phyloP scores from a whole-genome alignment of 371 early-diverging fungal species.

The Mucor piriformis region DNA sequence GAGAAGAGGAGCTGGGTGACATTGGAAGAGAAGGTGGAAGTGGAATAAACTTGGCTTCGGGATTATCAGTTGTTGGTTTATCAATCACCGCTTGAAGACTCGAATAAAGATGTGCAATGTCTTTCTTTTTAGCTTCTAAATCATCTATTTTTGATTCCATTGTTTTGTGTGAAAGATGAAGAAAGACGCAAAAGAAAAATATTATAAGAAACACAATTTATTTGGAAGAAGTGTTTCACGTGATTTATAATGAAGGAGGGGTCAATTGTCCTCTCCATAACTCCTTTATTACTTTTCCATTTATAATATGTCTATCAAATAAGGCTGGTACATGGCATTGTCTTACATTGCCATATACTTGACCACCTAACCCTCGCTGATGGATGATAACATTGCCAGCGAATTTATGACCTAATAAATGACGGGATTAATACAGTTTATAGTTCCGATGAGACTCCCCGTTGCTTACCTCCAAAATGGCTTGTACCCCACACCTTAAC shows the following conservation, averaged over 20 bases:
- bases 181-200: background rate
- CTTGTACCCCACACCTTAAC: constrained; percentile 51
- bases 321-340: constrained; percentile 47
- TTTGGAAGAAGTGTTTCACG: background rate
- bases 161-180: background rate
- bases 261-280: constrained; percentile 53
- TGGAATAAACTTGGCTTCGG: constrained; percentile 50
- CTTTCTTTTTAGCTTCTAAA: constrained; percentile 37
- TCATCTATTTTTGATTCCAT: no score
- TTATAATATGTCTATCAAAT: constrained; percentile 49
- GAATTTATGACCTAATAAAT: constrained; percentile 49
- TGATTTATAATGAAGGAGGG: constrained; percentile 21
- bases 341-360: constrained; percentile 55
- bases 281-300: constrained; percentile 44
- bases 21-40: constrained; percentile 46
- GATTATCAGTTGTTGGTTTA: constrained; percentile 30
- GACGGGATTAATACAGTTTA: background rate
- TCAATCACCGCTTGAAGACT: constrained; percentile 60
- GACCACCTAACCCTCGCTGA: constrained; percentile 47
- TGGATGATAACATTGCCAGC: constrained; percentile 57
- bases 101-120: constrained; percentile 61
- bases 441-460: background rate
- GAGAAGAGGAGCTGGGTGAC: constrained; percentile 46
- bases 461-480: constrained; percentile 49
- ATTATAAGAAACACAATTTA: background rate